Evolutionary conservation across 129 eudicot genomes (phyloP), one percentile per base, ranked within the genome.

Genomic region (Artemisia argyi): DNA sequence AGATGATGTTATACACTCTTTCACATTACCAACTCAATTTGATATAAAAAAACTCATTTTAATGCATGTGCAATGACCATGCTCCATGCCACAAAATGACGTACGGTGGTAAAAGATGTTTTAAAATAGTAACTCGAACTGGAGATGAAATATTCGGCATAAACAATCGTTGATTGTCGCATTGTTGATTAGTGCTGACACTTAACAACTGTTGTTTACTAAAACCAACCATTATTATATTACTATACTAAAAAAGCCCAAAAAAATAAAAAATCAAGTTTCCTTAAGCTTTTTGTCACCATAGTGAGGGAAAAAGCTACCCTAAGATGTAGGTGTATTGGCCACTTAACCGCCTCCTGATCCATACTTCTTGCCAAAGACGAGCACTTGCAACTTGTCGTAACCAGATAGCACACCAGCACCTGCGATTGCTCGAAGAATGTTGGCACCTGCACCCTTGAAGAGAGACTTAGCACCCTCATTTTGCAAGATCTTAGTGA

Each of bases 331-430:
- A n/a, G 50, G 16, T 8, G 11, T 52, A 52, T 12, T 8, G 18
- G 6, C 5, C 8, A 9, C n/a, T 77, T 77, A 77, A 70, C 35
- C 88, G 15, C 95, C 89, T 4, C 91, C 89, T 10, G 96, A 88
- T 18, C 89, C 96, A 22, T 83, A 89, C 75, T 85, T 85, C 89
- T 85, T 85, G 72, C 96, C 96, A 44, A 86, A 70, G 7, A 84
- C 13, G 51, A 89, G 66, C 52, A 83, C 74, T 83, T 85, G 96
- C 83, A 85, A 74, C 51, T 83, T 89, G 81, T 84, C 91, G 13
- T 82, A 89, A 48, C 91, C 91, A 1, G 96, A 85, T 47, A 89
- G 86, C 50, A 86, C 96, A 69, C 90, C 90, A 39, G 88, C 92
- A 30, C 88, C 92, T 2, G 90, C 90, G 12, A 89, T 83, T 19